Conservation (phyloP, 805 yeast genomes). For the Jamesozyma rosinii region DNA sequence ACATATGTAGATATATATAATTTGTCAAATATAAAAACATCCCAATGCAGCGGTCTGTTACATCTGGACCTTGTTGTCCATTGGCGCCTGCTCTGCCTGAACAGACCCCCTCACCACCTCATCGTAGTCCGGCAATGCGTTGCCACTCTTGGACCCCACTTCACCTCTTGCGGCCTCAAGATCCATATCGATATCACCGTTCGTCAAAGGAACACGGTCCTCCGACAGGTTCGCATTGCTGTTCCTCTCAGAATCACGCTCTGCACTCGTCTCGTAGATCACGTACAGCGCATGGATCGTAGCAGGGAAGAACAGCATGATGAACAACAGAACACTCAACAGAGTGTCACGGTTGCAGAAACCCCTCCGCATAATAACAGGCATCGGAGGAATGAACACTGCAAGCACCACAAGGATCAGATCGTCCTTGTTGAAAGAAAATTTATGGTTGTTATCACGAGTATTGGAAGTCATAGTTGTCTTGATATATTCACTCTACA, state of each 20-base stretch:
- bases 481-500: not conserved
- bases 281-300: constrained; percentile 21
- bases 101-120: constrained; percentile 9
- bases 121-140: constrained; percentile 13
- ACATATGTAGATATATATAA: too few species aligned
- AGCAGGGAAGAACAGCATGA: constrained; percentile 21
- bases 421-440: constrained; percentile 21
- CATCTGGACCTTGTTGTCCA: constrained; percentile 19
- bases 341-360: constrained; percentile 16
- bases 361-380: constrained; percentile 19
- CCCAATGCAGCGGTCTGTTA: too few species aligned
- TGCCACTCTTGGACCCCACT: not conserved
- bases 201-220: constrained; percentile 7
- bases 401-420: constrained; percentile 13
- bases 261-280: constrained; percentile 19
- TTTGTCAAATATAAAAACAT: too few species aligned
- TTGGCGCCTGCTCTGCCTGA: constrained; percentile 2
- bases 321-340: constrained; percentile 14
- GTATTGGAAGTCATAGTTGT: constrained; percentile 7
- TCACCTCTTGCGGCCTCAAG: constrained; percentile 7
- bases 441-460: too few species aligned
- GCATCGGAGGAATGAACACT: constrained; percentile 19
- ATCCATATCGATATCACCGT: constrained; percentile 17
- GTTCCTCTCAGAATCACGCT: constrained; percentile 9
- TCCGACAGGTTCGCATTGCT: not conserved